Evolutionary conservation across 2,329 filamentous ascomycete genomes (phyloP).

Genomic region (Aspergillus fumigatiaffinis): DNA sequence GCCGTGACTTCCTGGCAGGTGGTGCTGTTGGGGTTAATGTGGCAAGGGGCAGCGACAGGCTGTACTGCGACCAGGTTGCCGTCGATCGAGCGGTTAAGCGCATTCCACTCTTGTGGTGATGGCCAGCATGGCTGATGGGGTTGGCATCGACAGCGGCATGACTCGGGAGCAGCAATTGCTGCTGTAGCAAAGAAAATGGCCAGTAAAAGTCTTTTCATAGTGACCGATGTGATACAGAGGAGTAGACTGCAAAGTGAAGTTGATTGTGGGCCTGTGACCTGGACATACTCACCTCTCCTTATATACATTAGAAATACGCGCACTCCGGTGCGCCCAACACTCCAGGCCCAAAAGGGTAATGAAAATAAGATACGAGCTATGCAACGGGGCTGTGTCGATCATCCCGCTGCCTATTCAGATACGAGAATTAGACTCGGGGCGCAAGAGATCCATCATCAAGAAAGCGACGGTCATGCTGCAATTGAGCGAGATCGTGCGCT

Average conservation of each 20-base stretch:
- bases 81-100: conserved; percentile 34
- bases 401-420: neutral
- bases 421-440: neutral
- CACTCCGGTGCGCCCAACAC: no score
- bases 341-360: neutral
- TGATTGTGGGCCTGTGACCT: no score
- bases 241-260: neutral
- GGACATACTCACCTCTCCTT: neutral
- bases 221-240: neutral
- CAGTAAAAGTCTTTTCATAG: neutral
- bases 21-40: conserved; percentile 15
- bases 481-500: no score
- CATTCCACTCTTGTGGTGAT: conserved; percentile 29
- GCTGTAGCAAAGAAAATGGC: neutral
- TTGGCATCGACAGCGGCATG: conserved; percentile 19
- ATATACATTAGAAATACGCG: neutral
- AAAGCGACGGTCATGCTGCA: no score
- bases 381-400: neutral
- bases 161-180: neutral
- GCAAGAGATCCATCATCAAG: no score
- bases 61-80: conserved; percentile 34
- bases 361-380: neutral
- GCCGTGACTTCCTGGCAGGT: conserved; percentile 15
- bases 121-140: conserved; percentile 38
- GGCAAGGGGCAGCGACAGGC: conserved; percentile 30